A percentile compares a stretch with the other conserved stretches of the same genome.
Evolutionary conservation across 176 grass and related monocot genomes (phyloP).

Genomic region (Cocos nucifera): DNA sequence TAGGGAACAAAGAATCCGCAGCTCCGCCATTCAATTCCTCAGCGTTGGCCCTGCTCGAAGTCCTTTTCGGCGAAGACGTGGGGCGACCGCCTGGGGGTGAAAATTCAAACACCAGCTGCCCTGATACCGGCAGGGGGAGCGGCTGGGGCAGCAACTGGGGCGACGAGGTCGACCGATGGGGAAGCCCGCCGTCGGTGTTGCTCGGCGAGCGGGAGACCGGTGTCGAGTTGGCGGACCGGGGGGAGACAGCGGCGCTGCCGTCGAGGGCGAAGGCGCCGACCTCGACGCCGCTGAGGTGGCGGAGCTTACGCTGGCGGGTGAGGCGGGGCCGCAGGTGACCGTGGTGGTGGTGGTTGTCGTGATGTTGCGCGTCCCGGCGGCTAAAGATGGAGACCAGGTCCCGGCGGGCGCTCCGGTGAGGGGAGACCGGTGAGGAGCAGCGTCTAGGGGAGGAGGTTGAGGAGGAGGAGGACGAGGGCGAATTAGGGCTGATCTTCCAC

Average conservation of each 20-base stretch:
- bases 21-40: neutral
- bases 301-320: conserved; percentile 69
- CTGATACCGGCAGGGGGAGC: conserved; percentile 35
- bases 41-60: neutral
- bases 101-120: neutral
- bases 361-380: neutral
- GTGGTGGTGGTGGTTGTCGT: neutral
- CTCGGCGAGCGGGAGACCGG: conserved; percentile 38
- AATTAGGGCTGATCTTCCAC: conserved; percentile 55
- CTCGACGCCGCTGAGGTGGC: conserved; percentile 35
- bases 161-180: conserved; percentile 47
- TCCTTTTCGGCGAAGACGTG: conserved; percentile 2
- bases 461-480: conserved; percentile 38
- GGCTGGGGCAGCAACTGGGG: conserved; percentile 34
- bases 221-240: conserved; percentile 1
- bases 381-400: neutral
- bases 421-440: conserved; percentile 42
- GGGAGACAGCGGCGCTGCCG: conserved; percentile 10
- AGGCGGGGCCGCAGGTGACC: conserved; percentile 20
- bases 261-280: conserved; percentile 23
- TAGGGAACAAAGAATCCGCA: neutral
- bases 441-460: conserved; percentile 1
- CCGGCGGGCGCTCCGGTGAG: neutral
- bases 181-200: conserved; percentile 30
- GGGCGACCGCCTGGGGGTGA: neutral